Evolutionary conservation across 2,329 filamentous ascomycete genomes (phyloP).

Genomic region (Exophiala sp.): DNA sequence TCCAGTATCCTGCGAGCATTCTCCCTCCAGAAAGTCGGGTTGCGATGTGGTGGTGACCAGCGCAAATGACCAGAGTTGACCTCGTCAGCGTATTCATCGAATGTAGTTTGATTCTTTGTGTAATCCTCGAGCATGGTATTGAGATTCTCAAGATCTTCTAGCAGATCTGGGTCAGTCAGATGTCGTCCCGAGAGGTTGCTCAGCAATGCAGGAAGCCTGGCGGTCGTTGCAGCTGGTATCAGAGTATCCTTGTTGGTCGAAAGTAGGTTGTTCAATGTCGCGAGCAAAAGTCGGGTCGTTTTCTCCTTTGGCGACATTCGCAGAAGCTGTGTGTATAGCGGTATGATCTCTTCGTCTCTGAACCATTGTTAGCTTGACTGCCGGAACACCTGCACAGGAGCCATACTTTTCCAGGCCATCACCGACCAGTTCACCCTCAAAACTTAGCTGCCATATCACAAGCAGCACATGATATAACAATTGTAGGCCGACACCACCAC

Average conservation of each 20-base stretch:
- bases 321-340: constrained; percentile 87
- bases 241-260: constrained; percentile 64
- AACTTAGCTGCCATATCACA: constrained; percentile 94
- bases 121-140: constrained; percentile 80
- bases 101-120: constrained; percentile 64
- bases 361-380: constrained; percentile 25
- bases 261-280: constrained; percentile 84
- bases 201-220: constrained; percentile 67
- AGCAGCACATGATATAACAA: constrained; percentile 90
- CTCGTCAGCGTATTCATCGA: constrained; percentile 72
- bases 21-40: constrained; percentile 83
- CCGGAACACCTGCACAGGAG: background rate
- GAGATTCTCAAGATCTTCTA: constrained; percentile 48
- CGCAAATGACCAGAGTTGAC: constrained; percentile 80
- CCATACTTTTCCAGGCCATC: constrained; percentile 80
- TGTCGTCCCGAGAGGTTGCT: constrained; percentile 54
- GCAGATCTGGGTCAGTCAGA: constrained; percentile 47
- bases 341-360: constrained; percentile 88
- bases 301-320: constrained; percentile 96
- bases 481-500: constrained; percentile 83
- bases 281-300: constrained; percentile 85
- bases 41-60: constrained; percentile 89
- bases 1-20: constrained; percentile 86
- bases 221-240: constrained; percentile 81
- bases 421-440: constrained; percentile 69